These are phyloP conservation scores for Fusarium setosum DNA, from an alignment of 2,329 filamentous ascomycete genomes.

Conservation along the genomic window DNA sequence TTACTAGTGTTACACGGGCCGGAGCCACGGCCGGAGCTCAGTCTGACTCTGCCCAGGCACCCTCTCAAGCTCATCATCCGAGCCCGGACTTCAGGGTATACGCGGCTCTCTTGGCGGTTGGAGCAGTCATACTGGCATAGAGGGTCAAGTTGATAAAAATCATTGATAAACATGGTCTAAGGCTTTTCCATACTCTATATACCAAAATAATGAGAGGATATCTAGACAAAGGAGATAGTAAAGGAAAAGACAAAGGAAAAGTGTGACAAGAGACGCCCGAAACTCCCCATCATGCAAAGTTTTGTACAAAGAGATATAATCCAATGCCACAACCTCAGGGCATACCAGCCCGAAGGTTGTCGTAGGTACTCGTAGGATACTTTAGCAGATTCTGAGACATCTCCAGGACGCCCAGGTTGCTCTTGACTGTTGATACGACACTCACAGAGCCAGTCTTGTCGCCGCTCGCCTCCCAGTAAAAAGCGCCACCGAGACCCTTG, in stretches of 20 bases:
- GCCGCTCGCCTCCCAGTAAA: constrained; percentile 87
- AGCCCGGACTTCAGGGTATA: not conserved
- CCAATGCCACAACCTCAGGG: constrained; percentile 17
- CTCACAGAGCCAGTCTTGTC: constrained; percentile 67
- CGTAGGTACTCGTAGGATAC: constrained; percentile 68
- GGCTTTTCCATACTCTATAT: constrained; percentile 27
- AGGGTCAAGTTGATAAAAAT: not conserved
- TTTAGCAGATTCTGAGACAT: constrained; percentile 61
- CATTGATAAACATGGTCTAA: constrained; percentile 3
- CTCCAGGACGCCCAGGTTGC: constrained; percentile 61
- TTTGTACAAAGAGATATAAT: constrained; percentile 5
- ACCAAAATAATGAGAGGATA: constrained; percentile 14
- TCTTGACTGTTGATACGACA: constrained; percentile 66
- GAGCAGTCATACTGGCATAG: not conserved
- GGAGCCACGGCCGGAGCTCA: not conserved
- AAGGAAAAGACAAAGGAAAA: constrained; percentile 7
- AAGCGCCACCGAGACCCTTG: constrained; percentile 75
- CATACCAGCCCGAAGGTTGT: constrained; percentile 62
- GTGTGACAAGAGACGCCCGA: not conserved
- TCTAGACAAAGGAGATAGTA: constrained; percentile 4
- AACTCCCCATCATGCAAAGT: constrained; percentile 15
- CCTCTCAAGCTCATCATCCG: not conserved
- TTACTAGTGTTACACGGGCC: not conserved
- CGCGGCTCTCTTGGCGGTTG: not conserved
- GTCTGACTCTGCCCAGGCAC: not conserved